Conservation (phyloP, 768 basidiomycete genomes). For the Lepiota venenata region DNA sequence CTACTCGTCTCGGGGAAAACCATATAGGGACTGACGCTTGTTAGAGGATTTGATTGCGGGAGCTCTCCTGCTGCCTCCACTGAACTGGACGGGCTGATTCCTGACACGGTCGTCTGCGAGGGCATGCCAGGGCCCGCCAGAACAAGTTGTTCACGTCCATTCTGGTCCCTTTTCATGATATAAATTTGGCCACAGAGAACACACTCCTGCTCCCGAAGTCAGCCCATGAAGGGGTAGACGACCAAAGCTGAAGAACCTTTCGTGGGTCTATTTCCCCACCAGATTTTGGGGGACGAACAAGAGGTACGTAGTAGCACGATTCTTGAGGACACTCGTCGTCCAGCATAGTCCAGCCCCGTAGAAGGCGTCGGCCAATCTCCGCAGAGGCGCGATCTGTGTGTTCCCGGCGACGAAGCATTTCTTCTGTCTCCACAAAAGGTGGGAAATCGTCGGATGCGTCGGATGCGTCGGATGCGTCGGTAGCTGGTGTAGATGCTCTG, state of each 20-base stretch:
- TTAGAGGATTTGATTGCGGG: not conserved
- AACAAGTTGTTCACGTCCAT: conserved; percentile 46
- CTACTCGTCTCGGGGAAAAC: too few species aligned
- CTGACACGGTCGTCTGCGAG: not conserved
- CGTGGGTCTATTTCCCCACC: conserved; percentile 58
- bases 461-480: conserved; percentile 60
- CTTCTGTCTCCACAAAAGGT: conserved; percentile 52
- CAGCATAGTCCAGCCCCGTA: conserved; percentile 89
- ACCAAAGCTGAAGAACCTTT: conserved; percentile 47
- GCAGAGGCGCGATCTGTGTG: conserved; percentile 81
- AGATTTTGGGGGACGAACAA: conserved; percentile 71
- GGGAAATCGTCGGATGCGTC: conserved; percentile 47
- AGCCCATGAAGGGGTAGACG: conserved; percentile 2
- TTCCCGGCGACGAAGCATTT: conserved; percentile 62
- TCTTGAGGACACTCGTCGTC: conserved; percentile 76
- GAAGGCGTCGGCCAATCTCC: conserved; percentile 72
- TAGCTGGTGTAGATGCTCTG: conserved; percentile 72
- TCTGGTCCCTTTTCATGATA: conserved; percentile 46
- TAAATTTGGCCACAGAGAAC: conserved; percentile 69
- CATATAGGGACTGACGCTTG: not conserved
- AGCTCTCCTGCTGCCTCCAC: not conserved
- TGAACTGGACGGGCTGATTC: not conserved
- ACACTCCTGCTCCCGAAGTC: conserved; percentile 56
- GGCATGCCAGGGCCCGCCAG: conserved; percentile 15
- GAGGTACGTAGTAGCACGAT: conserved; percentile 76